Percentiles rank a stretch among this genome's conserved stretches.
phyloP scores from a whole-genome alignment of 345 rosid species.

The Kernera saxatilis region DNA sequence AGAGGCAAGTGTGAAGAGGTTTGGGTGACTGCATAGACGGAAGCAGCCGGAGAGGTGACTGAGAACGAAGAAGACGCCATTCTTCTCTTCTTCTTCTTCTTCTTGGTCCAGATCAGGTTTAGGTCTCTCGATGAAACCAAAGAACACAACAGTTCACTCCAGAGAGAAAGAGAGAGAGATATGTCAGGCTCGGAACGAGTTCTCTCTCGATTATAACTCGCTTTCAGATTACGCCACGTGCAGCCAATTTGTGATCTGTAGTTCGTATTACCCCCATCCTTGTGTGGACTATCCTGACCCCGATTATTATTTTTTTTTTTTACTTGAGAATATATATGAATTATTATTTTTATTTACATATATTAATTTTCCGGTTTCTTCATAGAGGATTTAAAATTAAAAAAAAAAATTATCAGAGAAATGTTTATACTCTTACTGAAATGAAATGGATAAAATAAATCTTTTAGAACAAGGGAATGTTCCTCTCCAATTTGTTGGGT shows the following conservation, averaged over 20 bases:
- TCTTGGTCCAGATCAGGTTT: constrained; percentile 19
- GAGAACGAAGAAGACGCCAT: constrained; percentile 47
- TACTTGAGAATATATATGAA: too few species aligned
- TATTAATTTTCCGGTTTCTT: background rate
- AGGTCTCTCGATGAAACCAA: constrained; percentile 43
- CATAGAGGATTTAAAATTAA: too few species aligned
- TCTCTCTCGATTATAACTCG: background rate
- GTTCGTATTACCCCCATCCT: constrained; percentile 5
- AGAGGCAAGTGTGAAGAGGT: constrained; percentile 26
- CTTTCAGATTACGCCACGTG: constrained; percentile 19
- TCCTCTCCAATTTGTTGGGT: background rate
- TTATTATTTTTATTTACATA: background rate
- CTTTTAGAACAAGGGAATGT: background rate
- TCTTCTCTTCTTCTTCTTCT: constrained; percentile 6
- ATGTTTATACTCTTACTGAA: background rate
- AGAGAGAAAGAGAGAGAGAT: constrained; percentile 5
- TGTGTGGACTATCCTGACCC: background rate
- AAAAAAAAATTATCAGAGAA: too few species aligned
- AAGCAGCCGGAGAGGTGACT: constrained; percentile 37
- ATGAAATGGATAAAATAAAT: background rate
- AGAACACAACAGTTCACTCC: constrained; percentile 26
- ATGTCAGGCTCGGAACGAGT: constrained; percentile 12
- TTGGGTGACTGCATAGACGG: constrained; percentile 34
- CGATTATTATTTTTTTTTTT: background rate
- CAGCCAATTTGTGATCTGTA: background rate